Evolutionary conservation across 1,139 yeast species (phyloP).

Genomic region (Dujonia santamariae): DNA sequence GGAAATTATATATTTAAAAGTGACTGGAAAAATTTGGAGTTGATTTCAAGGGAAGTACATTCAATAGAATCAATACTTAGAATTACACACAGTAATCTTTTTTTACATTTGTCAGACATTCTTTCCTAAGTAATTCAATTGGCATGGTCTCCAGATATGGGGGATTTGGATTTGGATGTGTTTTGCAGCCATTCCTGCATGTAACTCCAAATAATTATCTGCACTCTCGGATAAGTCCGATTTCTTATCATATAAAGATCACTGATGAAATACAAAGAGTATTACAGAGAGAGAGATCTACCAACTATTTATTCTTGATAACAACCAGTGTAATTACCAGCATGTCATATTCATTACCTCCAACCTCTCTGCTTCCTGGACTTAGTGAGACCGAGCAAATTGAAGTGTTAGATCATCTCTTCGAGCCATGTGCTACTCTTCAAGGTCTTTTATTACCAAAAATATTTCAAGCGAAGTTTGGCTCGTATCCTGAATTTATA

Average conservation of each 20-base stretch:
- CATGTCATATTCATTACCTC: conserved; percentile 22
- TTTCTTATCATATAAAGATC: neutral
- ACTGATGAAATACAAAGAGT: no score
- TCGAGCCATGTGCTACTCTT: conserved; percentile 65
- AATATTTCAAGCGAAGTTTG: conserved; percentile 19
- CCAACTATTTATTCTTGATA: no score
- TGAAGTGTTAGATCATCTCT: conserved; percentile 51
- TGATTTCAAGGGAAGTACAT: no score
- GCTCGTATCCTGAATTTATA: conserved; percentile 48
- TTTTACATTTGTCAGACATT: neutral
- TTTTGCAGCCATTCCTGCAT: neutral
- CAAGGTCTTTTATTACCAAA: conserved; percentile 37
- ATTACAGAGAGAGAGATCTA: no score
- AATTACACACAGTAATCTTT: no score
- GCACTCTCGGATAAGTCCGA: conserved; percentile 7
- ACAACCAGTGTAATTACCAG: no score
- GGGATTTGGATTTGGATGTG: no score
- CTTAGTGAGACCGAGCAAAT: conserved; percentile 19
- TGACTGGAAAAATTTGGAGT: no score
- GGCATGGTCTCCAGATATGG: no score
- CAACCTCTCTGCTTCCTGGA: conserved; percentile 15
- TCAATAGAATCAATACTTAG: no score
- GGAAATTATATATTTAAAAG: no score
- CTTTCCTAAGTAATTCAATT: neutral
- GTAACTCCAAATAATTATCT: conserved; percentile 1